Percentiles rank a stretch among this genome's conserved stretches.
Evolutionary conservation across 2,329 filamentous ascomycete species (phyloP).

Genomic region (Hypoxylon sp.): DNA sequence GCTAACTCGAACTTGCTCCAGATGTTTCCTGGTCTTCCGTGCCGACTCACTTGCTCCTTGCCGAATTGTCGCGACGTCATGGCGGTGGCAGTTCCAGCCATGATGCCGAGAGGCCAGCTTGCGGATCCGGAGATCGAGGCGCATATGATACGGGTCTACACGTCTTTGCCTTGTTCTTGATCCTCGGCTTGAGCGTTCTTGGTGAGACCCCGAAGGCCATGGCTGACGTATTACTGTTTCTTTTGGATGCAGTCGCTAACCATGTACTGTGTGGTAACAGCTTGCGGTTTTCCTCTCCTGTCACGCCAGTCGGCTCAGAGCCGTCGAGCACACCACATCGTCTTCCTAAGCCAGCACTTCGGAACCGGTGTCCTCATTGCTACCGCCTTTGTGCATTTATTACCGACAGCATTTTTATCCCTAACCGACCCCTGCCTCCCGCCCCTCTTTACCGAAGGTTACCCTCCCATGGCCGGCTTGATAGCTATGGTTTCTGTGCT

Average conservation of each 20-base stretch:
- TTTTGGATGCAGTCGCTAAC: constrained; percentile 23
- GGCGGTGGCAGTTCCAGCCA: constrained; percentile 52
- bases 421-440: constrained; percentile 81
- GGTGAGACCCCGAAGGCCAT: constrained; percentile 58
- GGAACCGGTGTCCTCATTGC: constrained; percentile 89
- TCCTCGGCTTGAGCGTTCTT: constrained; percentile 72
- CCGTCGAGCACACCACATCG: constrained; percentile 70
- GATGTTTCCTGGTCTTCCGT: constrained; percentile 64
- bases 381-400: constrained; percentile 85
- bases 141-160: constrained; percentile 77
- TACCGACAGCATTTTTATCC: constrained; percentile 77
- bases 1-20: constrained; percentile 38
- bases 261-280: constrained; percentile 54
- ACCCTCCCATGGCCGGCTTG: constrained; percentile 83
- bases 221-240: neutral
- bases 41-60: constrained; percentile 66
- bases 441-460: constrained; percentile 82
- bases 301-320: constrained; percentile 71
- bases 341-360: constrained; percentile 80
- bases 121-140: constrained; percentile 67
- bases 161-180: constrained; percentile 76
- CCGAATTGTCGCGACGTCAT: constrained; percentile 67
- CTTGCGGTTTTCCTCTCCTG: constrained; percentile 76
- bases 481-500: constrained; percentile 88
- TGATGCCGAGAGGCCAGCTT: constrained; percentile 61